Percentiles rank a stretch among this genome's conserved stretches.
Evolutionary conservation across 2,329 filamentous ascomycete genomes (phyloP).

Genomic region (Epichloe uncinata): DNA sequence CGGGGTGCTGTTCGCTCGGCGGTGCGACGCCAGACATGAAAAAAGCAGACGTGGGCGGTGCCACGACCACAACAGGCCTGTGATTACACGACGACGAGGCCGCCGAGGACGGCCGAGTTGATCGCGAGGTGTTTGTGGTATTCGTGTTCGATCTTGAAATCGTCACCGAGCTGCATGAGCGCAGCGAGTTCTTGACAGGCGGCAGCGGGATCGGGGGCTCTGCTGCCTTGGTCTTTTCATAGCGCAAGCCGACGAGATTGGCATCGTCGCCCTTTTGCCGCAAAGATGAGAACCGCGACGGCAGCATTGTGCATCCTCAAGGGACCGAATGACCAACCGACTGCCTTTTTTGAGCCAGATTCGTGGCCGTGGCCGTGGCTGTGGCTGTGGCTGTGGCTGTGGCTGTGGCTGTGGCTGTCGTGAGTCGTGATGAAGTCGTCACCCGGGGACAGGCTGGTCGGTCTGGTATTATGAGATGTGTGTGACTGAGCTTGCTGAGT

Average conservation of each 20-base stretch:
- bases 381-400: too few species aligned
- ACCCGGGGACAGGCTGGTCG: too few species aligned
- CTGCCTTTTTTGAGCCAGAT: too few species aligned
- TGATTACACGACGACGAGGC: slow-evolving; percentile 12
- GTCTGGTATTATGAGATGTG: too few species aligned
- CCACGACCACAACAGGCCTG: slow-evolving; percentile 17
- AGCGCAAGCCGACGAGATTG: slow-evolving; percentile 40
- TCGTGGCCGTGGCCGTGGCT: too few species aligned
- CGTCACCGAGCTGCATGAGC: slow-evolving; percentile 8
- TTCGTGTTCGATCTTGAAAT: slow-evolving; percentile 12
- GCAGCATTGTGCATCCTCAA: slow-evolving; percentile 15
- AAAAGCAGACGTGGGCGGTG: slow-evolving; percentile 13
- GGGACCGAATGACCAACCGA: too few species aligned
- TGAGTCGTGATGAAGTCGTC: too few species aligned
- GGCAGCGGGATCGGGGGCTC: slow-evolving; percentile 43
- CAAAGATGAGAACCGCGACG: slow-evolving; percentile 28
- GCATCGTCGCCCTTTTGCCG: slow-evolving; percentile 34
- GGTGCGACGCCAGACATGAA: slow-evolving; percentile 24
- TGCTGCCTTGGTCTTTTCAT: slow-evolving; percentile 46
- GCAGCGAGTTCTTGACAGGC: slow-evolving; percentile 21
- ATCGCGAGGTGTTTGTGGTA: slow-evolving; percentile 4
- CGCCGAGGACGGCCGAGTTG: slow-evolving; percentile 2
- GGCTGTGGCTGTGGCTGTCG: too few species aligned
- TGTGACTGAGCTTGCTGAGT: background rate
- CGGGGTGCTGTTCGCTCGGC: slow-evolving; percentile 39